Evolutionary conservation across 495 filamentous ascomycete genomes (phyloP).

Genomic region (Aspergillus leporis): DNA sequence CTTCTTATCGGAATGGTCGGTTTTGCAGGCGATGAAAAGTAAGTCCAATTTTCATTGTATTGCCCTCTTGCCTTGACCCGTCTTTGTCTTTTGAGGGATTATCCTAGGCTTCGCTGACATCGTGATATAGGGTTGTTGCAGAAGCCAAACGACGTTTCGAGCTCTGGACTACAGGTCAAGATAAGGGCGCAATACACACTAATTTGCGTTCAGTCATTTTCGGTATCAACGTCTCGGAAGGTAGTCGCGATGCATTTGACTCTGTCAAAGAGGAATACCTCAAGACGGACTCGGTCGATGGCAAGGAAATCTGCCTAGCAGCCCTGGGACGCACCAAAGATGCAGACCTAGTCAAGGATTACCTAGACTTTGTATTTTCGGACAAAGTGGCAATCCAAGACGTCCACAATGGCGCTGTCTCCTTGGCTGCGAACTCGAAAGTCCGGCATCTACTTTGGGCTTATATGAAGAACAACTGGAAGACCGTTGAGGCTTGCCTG

Average conservation of each 20-base stretch:
- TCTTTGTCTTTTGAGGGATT: background rate
- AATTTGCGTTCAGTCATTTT: constrained; percentile 79
- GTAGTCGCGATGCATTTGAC: constrained; percentile 65
- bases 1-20: constrained; percentile 75
- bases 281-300: constrained; percentile 79
- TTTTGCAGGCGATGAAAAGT: constrained; percentile 69
- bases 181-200: constrained; percentile 70
- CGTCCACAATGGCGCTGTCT: constrained; percentile 73
- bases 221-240: constrained; percentile 69
- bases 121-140: constrained; percentile 52
- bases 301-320: constrained; percentile 79
- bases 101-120: constrained; percentile 22
- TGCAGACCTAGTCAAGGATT: constrained; percentile 63
- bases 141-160: constrained; percentile 77
- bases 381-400: constrained; percentile 77
- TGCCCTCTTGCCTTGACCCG: background rate
- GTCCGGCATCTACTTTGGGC: constrained; percentile 75
- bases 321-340: constrained; percentile 75
- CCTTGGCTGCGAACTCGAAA: constrained; percentile 69
- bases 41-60: constrained; percentile 28
- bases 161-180: constrained; percentile 65
- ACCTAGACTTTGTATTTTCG: constrained; percentile 79
- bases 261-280: constrained; percentile 81
- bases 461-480: constrained; percentile 81
- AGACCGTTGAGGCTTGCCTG: constrained; percentile 62